Conservation (phyloP, 2,329 filamentous ascomycete species). For the Sclerotinia borealis region DNA sequence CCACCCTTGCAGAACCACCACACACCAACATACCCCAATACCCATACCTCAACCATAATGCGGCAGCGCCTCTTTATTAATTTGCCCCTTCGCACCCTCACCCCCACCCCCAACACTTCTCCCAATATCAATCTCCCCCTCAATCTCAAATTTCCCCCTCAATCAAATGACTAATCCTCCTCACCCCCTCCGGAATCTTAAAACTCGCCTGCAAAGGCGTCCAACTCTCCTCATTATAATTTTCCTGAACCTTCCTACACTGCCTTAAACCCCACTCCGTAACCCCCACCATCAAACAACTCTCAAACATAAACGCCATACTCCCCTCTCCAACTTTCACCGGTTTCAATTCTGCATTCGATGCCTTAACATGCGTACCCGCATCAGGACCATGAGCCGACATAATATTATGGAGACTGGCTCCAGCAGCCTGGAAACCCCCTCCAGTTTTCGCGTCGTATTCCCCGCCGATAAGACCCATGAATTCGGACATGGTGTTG, state of each 20-base stretch:
- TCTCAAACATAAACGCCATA: conserved; percentile 61
- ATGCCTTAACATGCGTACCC: conserved; percentile 49
- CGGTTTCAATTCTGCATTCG: conserved; percentile 47
- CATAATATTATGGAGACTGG: conserved; percentile 58
- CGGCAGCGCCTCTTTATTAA: neutral
- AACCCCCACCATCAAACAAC: conserved; percentile 62
- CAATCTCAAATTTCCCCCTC: conserved; percentile 11
- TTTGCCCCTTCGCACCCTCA: neutral
- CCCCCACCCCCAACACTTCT: conserved; percentile 18
- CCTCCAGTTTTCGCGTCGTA: conserved; percentile 53
- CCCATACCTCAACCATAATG: neutral
- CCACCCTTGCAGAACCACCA: too few relatives aligned
- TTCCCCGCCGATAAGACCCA: conserved; percentile 55
- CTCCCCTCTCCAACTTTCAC: conserved; percentile 52
- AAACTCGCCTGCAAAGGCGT: conserved; percentile 47
- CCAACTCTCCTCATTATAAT: conserved; percentile 67
- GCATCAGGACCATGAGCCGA: conserved; percentile 55
- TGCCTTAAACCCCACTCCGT: conserved; percentile 67
- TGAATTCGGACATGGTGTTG: conserved; percentile 61
- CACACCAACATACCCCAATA: neutral
- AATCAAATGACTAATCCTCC: conserved; percentile 25
- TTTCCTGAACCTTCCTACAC: conserved; percentile 61
- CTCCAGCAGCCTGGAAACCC: conserved; percentile 55
- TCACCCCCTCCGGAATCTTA: conserved; percentile 22
- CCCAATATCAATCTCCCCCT: conserved; percentile 15